phyloP scores from a whole-genome alignment of 2,329 filamentous ascomycete species.

The Canariomyces notabilis region DNA sequence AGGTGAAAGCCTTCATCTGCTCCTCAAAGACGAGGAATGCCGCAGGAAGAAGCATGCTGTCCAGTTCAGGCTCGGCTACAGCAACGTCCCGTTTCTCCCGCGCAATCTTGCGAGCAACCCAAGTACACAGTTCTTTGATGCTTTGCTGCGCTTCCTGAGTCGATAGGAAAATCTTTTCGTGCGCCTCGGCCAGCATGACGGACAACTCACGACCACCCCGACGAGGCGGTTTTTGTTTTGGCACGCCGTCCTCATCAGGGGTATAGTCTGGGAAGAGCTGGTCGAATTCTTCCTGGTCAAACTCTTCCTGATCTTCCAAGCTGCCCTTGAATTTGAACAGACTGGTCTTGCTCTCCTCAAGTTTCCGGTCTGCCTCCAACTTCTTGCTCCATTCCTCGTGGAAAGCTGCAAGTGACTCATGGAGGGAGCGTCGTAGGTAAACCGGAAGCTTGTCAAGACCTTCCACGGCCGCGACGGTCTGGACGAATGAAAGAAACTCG shows the following conservation, averaged over 20 bases:
- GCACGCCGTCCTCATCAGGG: conserved; percentile 38
- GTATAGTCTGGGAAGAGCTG: conserved; percentile 79
- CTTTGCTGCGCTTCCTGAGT: conserved; percentile 37
- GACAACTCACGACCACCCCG: conserved; percentile 51
- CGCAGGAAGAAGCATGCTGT: conserved; percentile 58
- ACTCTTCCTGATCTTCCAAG: conserved; percentile 68
- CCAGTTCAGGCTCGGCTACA: conserved; percentile 33
- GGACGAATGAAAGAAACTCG: conserved; percentile 48
- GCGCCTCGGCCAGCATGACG: conserved; percentile 55
- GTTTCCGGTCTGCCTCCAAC: conserved; percentile 69
- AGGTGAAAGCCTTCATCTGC: conserved; percentile 41
- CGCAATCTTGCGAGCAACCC: conserved; percentile 38
- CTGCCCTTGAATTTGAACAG: conserved; percentile 81
- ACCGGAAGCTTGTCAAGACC: conserved; percentile 38
- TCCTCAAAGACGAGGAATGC: conserved; percentile 62
- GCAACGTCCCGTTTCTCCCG: conserved; percentile 23
- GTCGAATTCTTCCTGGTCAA: conserved; percentile 68
- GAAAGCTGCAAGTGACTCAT: conserved; percentile 64
- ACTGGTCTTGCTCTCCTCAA: conserved; percentile 67
- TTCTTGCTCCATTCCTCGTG: conserved; percentile 77
- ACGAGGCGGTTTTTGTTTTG: conserved; percentile 28
- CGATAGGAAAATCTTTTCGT: conserved; percentile 49
- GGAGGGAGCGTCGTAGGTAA: conserved; percentile 49
- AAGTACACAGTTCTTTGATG: conserved; percentile 41
- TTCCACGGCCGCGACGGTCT: conserved; percentile 43